These are phyloP conservation scores for Lepidium sativum DNA, from an alignment of 345 rosid genomes.

Conservation along the genomic window DNA sequence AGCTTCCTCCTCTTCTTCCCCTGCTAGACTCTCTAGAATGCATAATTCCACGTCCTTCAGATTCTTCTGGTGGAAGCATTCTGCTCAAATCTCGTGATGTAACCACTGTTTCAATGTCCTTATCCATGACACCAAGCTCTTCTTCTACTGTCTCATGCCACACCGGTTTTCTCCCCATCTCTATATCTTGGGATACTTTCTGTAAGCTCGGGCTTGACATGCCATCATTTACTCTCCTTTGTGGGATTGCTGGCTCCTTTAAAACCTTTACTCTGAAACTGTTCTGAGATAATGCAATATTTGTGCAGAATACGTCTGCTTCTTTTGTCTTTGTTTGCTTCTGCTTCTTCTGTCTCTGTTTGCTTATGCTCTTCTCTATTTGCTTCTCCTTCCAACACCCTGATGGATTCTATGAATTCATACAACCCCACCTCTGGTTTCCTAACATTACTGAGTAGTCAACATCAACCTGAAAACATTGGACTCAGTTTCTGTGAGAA, in stretches of 20 bases:
- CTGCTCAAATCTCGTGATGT: slow-evolving; percentile 50
- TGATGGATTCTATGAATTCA: too few species aligned
- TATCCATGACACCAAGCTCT: slow-evolving; percentile 28
- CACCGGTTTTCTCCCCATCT: slow-evolving; percentile 63
- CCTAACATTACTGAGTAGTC: too few species aligned
- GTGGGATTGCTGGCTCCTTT: slow-evolving; percentile 40
- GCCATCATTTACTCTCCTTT: slow-evolving; percentile 35
- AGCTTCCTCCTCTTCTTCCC: slow-evolving; percentile 31
- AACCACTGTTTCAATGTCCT: slow-evolving; percentile 30
- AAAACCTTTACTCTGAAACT: slow-evolving; percentile 65
- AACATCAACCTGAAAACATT: too few species aligned
- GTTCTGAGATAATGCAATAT: slow-evolving; percentile 59
- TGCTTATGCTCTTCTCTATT: too few species aligned
- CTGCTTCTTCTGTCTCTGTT: too few species aligned
- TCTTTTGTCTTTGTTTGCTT: too few species aligned
- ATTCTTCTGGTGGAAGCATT: slow-evolving; percentile 57
- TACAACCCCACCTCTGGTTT: too few species aligned
- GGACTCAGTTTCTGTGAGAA: too few species aligned
- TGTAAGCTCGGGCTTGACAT: slow-evolving; percentile 38
- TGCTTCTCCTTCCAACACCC: too few species aligned
- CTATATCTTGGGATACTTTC: slow-evolving; percentile 45
- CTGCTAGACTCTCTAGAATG: slow-evolving; percentile 37
- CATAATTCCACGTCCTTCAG: slow-evolving; percentile 46
- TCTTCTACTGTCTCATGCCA: slow-evolving; percentile 45
- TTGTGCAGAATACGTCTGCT: slow-evolving; percentile 63